A percentile compares a stretch with the other conserved stretches of the same genome.
phyloP scores from a whole-genome alignment of 495 filamentous ascomycete species.

The Penicillium manginii region DNA sequence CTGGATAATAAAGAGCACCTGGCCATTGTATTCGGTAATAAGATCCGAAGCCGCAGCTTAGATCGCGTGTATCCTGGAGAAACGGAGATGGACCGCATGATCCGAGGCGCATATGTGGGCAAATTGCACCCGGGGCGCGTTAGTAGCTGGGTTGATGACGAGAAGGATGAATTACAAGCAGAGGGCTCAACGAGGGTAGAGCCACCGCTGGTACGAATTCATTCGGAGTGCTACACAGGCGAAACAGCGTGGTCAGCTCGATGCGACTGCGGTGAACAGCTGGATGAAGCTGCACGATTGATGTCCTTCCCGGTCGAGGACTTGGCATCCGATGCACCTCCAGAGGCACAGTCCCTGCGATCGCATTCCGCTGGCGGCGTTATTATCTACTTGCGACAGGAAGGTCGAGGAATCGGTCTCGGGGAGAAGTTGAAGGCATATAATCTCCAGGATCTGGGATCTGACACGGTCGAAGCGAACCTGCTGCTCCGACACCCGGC shows the following conservation, averaged over 20 bases:
- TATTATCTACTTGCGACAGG: conserved; percentile 93
- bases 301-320: conserved; percentile 77
- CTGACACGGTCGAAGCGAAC: conserved; percentile 96
- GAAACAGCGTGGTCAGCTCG: conserved; percentile 97
- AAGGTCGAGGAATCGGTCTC: conserved; percentile 93
- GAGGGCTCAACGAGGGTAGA: conserved; percentile 22
- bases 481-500: conserved; percentile 89
- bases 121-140: conserved; percentile 84
- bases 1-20: conserved; percentile 95
- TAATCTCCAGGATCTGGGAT: conserved; percentile 93
- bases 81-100: conserved; percentile 95
- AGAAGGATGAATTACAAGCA: conserved; percentile 19
- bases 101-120: conserved; percentile 89
- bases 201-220: conserved; percentile 84
- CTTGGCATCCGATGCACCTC: conserved; percentile 36
- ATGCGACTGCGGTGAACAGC: conserved; percentile 96
- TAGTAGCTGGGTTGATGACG: conserved; percentile 61
- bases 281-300: conserved; percentile 92
- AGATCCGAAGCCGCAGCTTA: conserved; percentile 78
- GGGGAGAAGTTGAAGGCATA: conserved; percentile 97
- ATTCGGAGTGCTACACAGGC: conserved; percentile 98
- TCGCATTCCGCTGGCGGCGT: conserved; percentile 73
- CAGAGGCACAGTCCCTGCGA: conserved; percentile 42
- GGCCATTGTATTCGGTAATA: conserved; percentile 93
- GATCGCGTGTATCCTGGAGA: conserved; percentile 83